Base-by-base conservation (phyloP, 2,329 filamentous ascomycete species). In the Penicillium sclerotigenum region DNA sequence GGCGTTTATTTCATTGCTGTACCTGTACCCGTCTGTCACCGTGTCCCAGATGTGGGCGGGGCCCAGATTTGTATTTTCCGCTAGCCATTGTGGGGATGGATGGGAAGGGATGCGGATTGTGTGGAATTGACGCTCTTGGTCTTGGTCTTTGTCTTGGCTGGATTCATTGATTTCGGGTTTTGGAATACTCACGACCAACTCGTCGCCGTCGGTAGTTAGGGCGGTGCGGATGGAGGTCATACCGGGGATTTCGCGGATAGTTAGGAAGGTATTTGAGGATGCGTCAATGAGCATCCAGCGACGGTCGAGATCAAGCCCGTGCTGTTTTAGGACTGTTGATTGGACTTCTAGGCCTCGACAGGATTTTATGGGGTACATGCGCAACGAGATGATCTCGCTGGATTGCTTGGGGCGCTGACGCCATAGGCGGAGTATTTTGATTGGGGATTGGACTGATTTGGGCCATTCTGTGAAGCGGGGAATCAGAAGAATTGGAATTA, bases 211-310 rank as follows among this genome's bases (percentile, higher is more conserved):
- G 3, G 70, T 62, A 57, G 77, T 73, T 54, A 85, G 74, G 3
- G 73, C 71, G 1, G 83, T 84, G 33, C 81, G 78, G 66, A 87
- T 85, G 13, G 86, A 75, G 0, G 85, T 87, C 83, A 88, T 86
- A 37, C 78, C 73, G 4, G 83, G 77, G 57, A 83, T 80, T 54
- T 82, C 75, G 14, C 85, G 82, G 65, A 87, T 87, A 3, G 85
- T 87, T 50, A 87, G 69, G 67, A 87, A 87, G 54, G 83, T 78
- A 47, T 77, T 72, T 5, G 74, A 76, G 16, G 78, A 73, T 2
- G 79, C 77, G 33, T 81, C 78, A 46, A 86, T 77, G 70, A 87
- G 84, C 85, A 87, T 87, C 84, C 85, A 87, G 60, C 83, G 80
- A 7, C 85, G 77, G 67, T 87, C 85, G 13, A 87, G 75, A 42